These are phyloP conservation scores for Hemisphaericaspora lyxosophila DNA, from an alignment of 1,139 yeast genomes.

Conservation along the genomic window DNA sequence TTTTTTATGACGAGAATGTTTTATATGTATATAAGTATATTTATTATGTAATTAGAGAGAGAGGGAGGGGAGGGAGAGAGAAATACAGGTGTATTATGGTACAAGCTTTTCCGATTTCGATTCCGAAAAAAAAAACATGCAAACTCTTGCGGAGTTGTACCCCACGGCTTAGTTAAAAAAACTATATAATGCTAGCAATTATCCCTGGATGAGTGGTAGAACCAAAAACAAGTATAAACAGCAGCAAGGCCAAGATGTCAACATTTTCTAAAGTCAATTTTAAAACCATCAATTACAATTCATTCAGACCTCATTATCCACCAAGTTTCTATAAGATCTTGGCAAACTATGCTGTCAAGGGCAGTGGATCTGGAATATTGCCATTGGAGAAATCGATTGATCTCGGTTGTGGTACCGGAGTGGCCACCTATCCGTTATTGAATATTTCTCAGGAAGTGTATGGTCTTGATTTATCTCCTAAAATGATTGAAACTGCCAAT, in stretches of 20 bases:
- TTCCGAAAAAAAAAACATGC: no score
- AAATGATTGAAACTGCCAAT: conserved; percentile 37
- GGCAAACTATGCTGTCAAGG: conserved; percentile 23
- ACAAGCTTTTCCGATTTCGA: neutral
- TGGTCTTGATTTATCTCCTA: conserved; percentile 36
- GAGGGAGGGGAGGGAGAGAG: neutral
- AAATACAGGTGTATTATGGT: no score
- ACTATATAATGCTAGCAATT: no score
- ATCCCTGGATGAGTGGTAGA: no score
- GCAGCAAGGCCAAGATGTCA: conserved; percentile 46
- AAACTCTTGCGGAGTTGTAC: no score
- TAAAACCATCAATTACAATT: conserved; percentile 57
- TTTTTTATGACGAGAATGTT: no score
- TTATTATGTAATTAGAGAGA: neutral
- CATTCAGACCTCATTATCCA: conserved; percentile 70
- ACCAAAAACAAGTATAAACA: neutral
- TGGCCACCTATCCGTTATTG: conserved; percentile 39
- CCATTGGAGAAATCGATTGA: conserved; percentile 30
- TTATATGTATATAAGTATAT: neutral
- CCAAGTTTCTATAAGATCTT: conserved; percentile 47
- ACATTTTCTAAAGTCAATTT: conserved; percentile 62
- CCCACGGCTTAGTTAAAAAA: no score
- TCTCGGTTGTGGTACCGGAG: conserved; percentile 45
- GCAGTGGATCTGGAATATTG: conserved; percentile 10
- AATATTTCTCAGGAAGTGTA: conserved; percentile 29